Base-by-base conservation (phyloP, 2,329 filamentous ascomycete genomes). In the Acephala macrosclerotiorum region DNA sequence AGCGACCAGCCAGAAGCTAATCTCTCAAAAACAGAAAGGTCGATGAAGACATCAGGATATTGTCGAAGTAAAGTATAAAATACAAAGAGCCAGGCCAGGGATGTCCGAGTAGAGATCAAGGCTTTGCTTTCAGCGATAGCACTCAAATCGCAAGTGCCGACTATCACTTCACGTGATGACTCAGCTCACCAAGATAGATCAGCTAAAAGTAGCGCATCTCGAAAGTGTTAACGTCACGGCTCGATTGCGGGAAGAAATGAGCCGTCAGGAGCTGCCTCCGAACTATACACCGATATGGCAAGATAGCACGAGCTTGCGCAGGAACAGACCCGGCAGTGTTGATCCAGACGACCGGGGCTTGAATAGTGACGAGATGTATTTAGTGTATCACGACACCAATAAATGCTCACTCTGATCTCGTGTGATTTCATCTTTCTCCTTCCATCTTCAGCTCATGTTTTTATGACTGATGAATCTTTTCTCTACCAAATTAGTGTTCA, bases 1-100 rank as follows among this genome's bases (percentile, higher is more conserved):
- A 29, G 60, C 58, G 9, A 71, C 65, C 18, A 71, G 71, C 56
- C 70, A 74, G 63, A 68, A 73, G 38, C 57, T 76, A 51, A 68
- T 75, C 20, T 55, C 59, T 8, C 65, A 71, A 35, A 68, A 59
- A 16, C 49, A 71, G 49, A 70, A 63, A 38, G 61, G 11, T 20
- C 66, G 69, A 64, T 72, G 65, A 74, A 45, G 49, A 66, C 26
- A 61, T 45, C 26, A 56, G 25, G 49, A 12, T 53, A 29, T 8
- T 53, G 49, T 53, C 26, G 3, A 16, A 53, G 49, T 29, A 26
- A 25, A 6, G 11, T 18, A 38, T 38, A 36, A 58, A 59, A 4
- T 14, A 59, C 22, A 22, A 53, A 29, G 49, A 7, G n/a, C 12
- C 45, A 33, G 18, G 20, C 35, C 33, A 58, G 35, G 33, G 33